These are phyloP conservation scores for Cudoniella acicularis DNA, from an alignment of 495 filamentous ascomycete genomes.

Conservation along the genomic window DNA sequence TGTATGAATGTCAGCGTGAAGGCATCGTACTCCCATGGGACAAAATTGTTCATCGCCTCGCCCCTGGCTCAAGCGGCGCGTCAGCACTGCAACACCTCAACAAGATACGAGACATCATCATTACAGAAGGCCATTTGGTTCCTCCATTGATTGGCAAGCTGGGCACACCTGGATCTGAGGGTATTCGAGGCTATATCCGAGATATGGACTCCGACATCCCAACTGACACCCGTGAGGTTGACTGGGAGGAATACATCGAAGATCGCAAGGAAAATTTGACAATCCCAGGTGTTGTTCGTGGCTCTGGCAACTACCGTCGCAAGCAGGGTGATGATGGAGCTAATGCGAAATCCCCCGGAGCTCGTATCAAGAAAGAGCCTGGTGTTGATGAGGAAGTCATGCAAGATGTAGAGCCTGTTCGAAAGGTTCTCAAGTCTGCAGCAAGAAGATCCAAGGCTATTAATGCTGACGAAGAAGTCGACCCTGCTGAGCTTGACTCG, in stretches of 20 bases:
- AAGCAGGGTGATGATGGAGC: not conserved
- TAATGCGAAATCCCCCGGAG: not conserved
- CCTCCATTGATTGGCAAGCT: conserved; percentile 28
- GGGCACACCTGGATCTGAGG: conserved; percentile 8
- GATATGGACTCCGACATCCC: conserved; percentile 12
- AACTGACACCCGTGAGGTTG: conserved; percentile 16
- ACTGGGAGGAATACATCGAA: conserved; percentile 26
- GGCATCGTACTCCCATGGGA: conserved; percentile 30
- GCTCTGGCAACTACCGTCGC: conserved; percentile 22
- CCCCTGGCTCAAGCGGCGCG: conserved; percentile 29
- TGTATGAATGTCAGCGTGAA: conserved; percentile 28
- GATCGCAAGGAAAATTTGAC: conserved; percentile 21
- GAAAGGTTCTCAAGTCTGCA: not conserved
- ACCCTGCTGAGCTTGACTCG: conserved; percentile 1
- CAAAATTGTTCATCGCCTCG: conserved; percentile 29
- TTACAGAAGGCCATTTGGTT: conserved; percentile 34
- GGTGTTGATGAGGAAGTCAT: not conserved
- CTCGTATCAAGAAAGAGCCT: not conserved
- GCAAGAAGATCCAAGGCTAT: not conserved
- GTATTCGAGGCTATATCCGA: conserved; percentile 31
- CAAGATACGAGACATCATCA: conserved; percentile 25
- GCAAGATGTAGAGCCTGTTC: not conserved
- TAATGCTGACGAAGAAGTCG: not conserved
- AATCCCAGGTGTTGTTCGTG: conserved; percentile 11
- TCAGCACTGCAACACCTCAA: conserved; percentile 29